These are phyloP conservation scores for Paxillus rubicundulus DNA, from an alignment of 768 basidiomycete species.

Conservation along the genomic window DNA sequence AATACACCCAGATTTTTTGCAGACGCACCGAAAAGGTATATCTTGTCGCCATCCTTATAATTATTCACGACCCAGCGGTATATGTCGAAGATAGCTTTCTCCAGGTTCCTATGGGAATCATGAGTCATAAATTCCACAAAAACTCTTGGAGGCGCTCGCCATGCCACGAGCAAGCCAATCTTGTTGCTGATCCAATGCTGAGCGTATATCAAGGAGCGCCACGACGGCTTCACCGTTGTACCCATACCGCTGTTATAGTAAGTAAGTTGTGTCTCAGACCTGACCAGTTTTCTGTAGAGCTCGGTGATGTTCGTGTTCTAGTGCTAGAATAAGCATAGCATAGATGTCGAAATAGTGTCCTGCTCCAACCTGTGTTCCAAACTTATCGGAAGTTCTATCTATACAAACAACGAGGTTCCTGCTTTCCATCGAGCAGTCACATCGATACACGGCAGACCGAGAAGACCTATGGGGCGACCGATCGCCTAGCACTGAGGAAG, in stretches of 20 bases:
- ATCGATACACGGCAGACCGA: not conserved
- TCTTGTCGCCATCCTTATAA: slow-evolving; percentile 29
- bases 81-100: slow-evolving; percentile 23
- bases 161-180: slow-evolving; percentile 32
- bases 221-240: slow-evolving; percentile 21
- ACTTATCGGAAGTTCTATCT: slow-evolving; percentile 5
- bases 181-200: slow-evolving; percentile 20
- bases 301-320: not conserved
- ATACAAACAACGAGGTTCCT: slow-evolving; percentile 16
- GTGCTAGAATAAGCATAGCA: too few relatives aligned
- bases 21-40: slow-evolving; percentile 35
- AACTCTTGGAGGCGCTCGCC: slow-evolving; percentile 12
- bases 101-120: slow-evolving; percentile 26
- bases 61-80: slow-evolving; percentile 35
- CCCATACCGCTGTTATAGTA: slow-evolving; percentile 37
- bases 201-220: slow-evolving; percentile 13
- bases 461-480: not conserved
- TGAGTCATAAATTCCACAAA: too few relatives aligned
- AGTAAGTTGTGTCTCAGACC: slow-evolving; percentile 24
- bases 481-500: not conserved
- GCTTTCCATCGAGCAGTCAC: not conserved
- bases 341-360: not conserved
- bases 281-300: slow-evolving; percentile 25
- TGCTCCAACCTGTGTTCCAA: not conserved
- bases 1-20: not conserved